phyloP scores from a whole-genome alignment of 371 early-diverging fungal species.

The Circinella minor region DNA sequence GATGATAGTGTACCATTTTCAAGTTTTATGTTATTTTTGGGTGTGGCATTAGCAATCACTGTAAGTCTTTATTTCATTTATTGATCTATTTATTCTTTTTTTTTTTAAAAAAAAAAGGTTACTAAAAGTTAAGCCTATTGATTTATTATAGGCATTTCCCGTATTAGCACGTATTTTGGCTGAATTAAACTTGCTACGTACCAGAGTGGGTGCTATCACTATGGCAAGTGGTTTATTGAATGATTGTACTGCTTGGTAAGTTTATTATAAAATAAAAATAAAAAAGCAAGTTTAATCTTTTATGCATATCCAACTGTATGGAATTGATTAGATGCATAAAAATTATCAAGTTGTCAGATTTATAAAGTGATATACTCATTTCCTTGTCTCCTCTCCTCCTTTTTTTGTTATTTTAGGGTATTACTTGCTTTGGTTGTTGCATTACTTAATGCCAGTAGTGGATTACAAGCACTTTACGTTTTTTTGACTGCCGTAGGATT shows the following conservation, averaged over 20 bases:
- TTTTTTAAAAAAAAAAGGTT: background rate
- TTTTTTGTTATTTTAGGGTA: conserved; percentile 29
- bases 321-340: background rate
- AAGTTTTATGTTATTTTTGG: conserved; percentile 80
- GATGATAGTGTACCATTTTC: conserved; percentile 57
- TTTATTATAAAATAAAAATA: background rate
- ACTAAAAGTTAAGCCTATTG: background rate
- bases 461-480: conserved; percentile 72
- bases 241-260: conserved; percentile 87
- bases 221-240: conserved; percentile 89
- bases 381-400: too few relatives aligned
- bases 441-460: conserved; percentile 67
- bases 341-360: background rate
- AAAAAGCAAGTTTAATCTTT: background rate
- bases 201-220: conserved; percentile 82
- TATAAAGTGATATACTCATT: background rate
- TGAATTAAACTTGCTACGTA: conserved; percentile 81
- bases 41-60: conserved; percentile 92
- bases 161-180: conserved; percentile 93
- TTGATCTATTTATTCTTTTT: background rate
- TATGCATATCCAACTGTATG: too few relatives aligned
- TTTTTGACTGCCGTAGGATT: conserved; percentile 69
- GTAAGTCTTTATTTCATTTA: conserved; percentile 42
- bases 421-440: conserved; percentile 83
- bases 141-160: conserved; percentile 73